These are phyloP conservation scores for Cercophora sp. DNA, from an alignment of 495 filamentous ascomycete genomes.

Conservation along the genomic window DNA sequence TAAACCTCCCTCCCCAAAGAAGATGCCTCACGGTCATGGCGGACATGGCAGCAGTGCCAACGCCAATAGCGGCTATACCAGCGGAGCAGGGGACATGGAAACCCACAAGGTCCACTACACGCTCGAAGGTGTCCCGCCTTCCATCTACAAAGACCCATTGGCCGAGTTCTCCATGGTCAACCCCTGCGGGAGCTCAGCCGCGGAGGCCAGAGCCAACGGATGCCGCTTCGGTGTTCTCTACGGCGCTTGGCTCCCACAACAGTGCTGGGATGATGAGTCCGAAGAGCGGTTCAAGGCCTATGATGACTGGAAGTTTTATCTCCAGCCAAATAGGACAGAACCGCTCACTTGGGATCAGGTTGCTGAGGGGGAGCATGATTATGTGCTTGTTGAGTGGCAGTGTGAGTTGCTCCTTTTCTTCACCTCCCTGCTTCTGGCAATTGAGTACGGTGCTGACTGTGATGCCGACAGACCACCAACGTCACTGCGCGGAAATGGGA, in stretches of 20 bases:
- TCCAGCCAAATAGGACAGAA: not conserved
- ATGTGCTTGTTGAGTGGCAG: not conserved
- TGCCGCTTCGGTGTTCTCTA: not conserved
- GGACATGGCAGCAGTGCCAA: too few relatives aligned
- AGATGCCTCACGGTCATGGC: not conserved
- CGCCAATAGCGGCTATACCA: too few relatives aligned
- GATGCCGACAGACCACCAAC: constrained; percentile 5
- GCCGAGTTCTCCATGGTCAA: not conserved
- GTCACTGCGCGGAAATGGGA: constrained; percentile 1
- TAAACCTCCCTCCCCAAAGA: not conserved
- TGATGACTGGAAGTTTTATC: not conserved
- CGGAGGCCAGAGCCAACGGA: not conserved
- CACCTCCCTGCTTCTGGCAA: too few relatives aligned
- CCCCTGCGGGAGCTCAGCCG: not conserved
- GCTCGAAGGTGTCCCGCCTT: not conserved
- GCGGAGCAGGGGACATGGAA: too few relatives aligned
- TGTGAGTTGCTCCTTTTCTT: not conserved
- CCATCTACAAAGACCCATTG: not conserved
- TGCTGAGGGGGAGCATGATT: not conserved
- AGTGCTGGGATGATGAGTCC: not conserved
- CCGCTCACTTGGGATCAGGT: not conserved
- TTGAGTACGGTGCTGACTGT: too few relatives aligned
- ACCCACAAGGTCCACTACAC: too few relatives aligned
- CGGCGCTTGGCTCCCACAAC: not conserved
- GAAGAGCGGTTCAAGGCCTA: not conserved